Conservation (phyloP, 2,329 filamentous ascomycete species). For the Ceratocystis ficicola region DNA sequence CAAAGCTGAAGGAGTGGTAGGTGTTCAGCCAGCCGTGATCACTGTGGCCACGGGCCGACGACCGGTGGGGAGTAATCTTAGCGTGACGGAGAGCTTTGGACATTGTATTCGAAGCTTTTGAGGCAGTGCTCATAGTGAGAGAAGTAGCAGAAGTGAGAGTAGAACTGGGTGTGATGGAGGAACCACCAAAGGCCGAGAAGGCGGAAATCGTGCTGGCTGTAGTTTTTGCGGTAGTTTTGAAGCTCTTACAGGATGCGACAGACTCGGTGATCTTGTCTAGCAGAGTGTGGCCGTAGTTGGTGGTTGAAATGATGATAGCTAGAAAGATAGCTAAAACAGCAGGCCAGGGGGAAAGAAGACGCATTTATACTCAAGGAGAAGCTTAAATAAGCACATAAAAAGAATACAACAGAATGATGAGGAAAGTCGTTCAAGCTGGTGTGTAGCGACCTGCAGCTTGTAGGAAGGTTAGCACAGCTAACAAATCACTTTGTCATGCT, state of each 20-base stretch:
- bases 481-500: conserved; percentile 15
- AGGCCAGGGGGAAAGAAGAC: conserved; percentile 28
- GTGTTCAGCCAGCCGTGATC: conserved; percentile 82
- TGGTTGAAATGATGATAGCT: conserved; percentile 31
- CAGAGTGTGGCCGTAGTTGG: conserved; percentile 24
- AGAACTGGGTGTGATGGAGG: conserved; percentile 19
- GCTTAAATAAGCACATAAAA: background rate
- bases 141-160: conserved; percentile 14
- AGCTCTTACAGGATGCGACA: conserved; percentile 21
- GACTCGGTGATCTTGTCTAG: conserved; percentile 24
- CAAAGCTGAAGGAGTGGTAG: conserved; percentile 79
- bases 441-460: background rate
- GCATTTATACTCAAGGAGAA: conserved; percentile 32
- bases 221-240: conserved; percentile 22
- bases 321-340: conserved; percentile 31
- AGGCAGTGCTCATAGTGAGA: conserved; percentile 29
- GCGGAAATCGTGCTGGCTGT: conserved; percentile 17
- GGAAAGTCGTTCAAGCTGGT: background rate
- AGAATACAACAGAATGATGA: background rate
- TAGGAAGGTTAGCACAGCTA: background rate
- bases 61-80: conserved; percentile 64
- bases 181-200: conserved; percentile 20
- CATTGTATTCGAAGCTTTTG: conserved; percentile 40
- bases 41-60: conserved; percentile 57
- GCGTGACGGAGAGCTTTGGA: conserved; percentile 52